These are phyloP conservation scores for Purpureocillium takamizusanense DNA, from an alignment of 2,329 filamentous ascomycete species.

Conservation along the genomic window DNA sequence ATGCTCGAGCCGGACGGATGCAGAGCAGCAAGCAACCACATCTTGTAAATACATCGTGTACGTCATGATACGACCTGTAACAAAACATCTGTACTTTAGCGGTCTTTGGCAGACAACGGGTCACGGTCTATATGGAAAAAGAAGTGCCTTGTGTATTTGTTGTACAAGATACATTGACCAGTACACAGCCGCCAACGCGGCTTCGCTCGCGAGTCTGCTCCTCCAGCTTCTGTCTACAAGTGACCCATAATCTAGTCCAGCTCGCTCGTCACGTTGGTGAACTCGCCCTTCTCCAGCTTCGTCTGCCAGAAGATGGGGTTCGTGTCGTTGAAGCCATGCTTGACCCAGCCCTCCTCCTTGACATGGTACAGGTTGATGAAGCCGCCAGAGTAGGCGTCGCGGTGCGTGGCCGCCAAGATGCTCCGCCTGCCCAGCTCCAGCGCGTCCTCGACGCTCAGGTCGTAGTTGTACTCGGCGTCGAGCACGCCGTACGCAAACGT, in stretches of 20 bases:
- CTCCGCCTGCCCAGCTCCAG: slow-evolving; percentile 84
- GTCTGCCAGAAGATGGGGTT: slow-evolving; percentile 99
- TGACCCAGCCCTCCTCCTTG: slow-evolving; percentile 98
- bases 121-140: not conserved
- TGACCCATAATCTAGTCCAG: slow-evolving; percentile 34
- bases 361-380: slow-evolving; percentile 99
- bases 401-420: slow-evolving; percentile 91
- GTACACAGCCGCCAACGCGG: not conserved
- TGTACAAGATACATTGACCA: slow-evolving; percentile 5
- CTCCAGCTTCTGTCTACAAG: not conserved
- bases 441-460: slow-evolving; percentile 78
- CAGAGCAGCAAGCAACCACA: too few relatives aligned
- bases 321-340: slow-evolving; percentile 96
- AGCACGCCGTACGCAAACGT: slow-evolving; percentile 98
- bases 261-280: slow-evolving; percentile 83
- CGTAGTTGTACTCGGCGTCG: slow-evolving; percentile 89
- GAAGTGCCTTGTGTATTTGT: slow-evolving; percentile 1
- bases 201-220: not conserved
- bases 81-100: too few relatives aligned
- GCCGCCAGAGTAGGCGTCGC: slow-evolving; percentile 97
- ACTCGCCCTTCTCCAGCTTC: slow-evolving; percentile 97
- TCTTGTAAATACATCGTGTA: too few relatives aligned
- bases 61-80: too few relatives aligned
- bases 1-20: too few relatives aligned
- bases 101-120: too few relatives aligned